A percentile compares a stretch with the other conserved stretches of the same genome.
Conservation (phyloP, 2,329 filamentous ascomycete species). For the Xylariales sp. region DNA sequence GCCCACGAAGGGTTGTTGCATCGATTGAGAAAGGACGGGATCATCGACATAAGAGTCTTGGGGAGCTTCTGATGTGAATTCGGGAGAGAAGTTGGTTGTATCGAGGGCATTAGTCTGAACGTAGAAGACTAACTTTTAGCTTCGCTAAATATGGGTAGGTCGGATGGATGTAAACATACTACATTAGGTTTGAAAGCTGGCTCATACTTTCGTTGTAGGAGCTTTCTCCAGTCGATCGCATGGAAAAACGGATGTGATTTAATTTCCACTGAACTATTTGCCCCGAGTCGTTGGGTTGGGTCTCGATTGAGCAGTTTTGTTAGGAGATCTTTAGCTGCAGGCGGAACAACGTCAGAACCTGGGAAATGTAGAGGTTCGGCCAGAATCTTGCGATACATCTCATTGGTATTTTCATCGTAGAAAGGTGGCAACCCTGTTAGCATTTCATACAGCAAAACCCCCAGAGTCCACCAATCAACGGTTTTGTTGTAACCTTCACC, state of each 20-base stretch:
- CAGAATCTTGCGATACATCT: constrained; percentile 99
- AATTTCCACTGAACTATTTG: constrained; percentile 89
- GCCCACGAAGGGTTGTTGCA: not conserved
- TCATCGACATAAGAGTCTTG: not conserved
- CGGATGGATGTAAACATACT: constrained; percentile 67
- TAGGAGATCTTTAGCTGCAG: constrained; percentile 90
- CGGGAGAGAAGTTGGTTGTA: not conserved
- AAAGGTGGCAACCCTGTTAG: constrained; percentile 96
- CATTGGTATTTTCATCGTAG: constrained; percentile 99
- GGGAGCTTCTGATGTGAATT: not conserved
- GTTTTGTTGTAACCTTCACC: constrained; percentile 98
- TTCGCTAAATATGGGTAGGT: constrained; percentile 3
- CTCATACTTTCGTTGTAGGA: constrained; percentile 97
- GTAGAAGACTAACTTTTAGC: constrained; percentile 1
- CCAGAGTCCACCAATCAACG: constrained; percentile 99
- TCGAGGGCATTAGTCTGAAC: not conserved
- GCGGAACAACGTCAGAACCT: constrained; percentile 87
- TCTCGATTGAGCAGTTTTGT: constrained; percentile 92
- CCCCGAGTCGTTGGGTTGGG: constrained; percentile 88
- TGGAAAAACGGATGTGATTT: constrained; percentile 99
- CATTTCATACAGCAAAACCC: constrained; percentile 98
- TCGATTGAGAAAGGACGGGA: not conserved
- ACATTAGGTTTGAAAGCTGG: constrained; percentile 97
- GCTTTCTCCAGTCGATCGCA: constrained; percentile 97
- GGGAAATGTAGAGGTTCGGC: constrained; percentile 97